Percentiles rank a stretch among this genome's conserved stretches.
Evolutionary conservation across 2,329 filamentous ascomycete genomes (phyloP).

Genomic region (Raffaelea albimanens): DNA sequence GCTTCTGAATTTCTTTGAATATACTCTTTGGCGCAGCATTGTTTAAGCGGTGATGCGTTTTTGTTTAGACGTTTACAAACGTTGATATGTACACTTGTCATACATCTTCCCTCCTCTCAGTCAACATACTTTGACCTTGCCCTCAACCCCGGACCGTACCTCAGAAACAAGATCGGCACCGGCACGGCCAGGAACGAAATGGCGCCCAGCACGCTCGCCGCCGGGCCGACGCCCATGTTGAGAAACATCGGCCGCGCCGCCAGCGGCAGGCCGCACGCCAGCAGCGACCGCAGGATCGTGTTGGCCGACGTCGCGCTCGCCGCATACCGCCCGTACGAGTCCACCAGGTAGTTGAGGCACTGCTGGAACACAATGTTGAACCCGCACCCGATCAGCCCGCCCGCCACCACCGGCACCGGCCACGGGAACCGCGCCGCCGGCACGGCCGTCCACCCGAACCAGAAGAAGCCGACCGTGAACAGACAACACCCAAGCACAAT

Average conservation of each 20-base stretch:
- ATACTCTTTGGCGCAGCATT: too few species aligned
- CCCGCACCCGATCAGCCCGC: constrained; percentile 31
- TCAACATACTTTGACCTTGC: constrained; percentile 9
- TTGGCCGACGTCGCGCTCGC: constrained; percentile 57
- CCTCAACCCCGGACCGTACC: constrained; percentile 9
- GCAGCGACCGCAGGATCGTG: constrained; percentile 46
- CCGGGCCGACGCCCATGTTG: constrained; percentile 15
- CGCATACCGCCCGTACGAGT: constrained; percentile 45
- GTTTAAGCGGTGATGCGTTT: too few species aligned
- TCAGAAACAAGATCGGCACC: constrained; percentile 30
- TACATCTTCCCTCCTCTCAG: background rate
- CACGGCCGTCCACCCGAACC: constrained; percentile 15
- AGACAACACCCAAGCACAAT: constrained; percentile 33
- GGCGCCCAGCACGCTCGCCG: constrained; percentile 19
- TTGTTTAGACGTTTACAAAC: background rate
- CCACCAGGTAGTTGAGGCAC: constrained; percentile 42
- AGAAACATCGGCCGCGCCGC: constrained; percentile 51
- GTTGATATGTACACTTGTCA: too few species aligned
- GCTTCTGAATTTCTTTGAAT: background rate
- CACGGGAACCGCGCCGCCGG: constrained; percentile 6
- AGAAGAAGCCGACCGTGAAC: constrained; percentile 31
- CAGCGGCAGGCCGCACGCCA: constrained; percentile 51
- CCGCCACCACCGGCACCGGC: constrained; percentile 10
- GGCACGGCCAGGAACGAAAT: constrained; percentile 35
- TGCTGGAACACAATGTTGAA: constrained; percentile 38